These are phyloP conservation scores for Fallopia convolvulus DNA, from an alignment of 148 eudicot genomes.

Conservation along the genomic window DNA sequence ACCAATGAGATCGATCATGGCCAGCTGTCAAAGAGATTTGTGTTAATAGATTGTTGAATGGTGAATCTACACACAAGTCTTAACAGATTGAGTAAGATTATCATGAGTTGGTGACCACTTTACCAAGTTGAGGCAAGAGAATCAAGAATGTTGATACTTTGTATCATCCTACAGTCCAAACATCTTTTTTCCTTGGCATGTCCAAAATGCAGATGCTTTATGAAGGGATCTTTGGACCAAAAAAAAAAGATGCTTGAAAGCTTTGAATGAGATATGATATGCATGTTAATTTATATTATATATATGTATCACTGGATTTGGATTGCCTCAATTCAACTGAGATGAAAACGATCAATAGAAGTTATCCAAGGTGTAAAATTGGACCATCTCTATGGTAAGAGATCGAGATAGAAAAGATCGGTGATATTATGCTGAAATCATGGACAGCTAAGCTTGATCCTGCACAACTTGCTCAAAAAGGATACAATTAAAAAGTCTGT, in stretches of 20 bases:
- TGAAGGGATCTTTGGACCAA: neutral
- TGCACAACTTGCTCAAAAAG: neutral
- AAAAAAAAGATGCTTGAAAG: neutral
- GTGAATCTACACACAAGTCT: neutral
- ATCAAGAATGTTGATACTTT: neutral
- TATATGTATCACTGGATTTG: neutral
- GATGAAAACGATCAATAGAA: neutral
- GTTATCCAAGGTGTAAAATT: no score
- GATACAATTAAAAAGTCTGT: neutral
- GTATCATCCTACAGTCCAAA: neutral
- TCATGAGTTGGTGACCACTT: neutral
- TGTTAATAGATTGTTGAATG: neutral
- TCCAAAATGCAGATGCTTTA: neutral
- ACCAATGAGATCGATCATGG: neutral
- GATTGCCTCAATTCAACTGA: neutral
- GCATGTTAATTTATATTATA: neutral
- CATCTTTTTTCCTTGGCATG: conserved; percentile 1
- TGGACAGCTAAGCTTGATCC: neutral
- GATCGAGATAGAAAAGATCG: neutral
- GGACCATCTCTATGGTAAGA: no score
- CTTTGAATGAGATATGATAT: neutral
- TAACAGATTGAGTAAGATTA: neutral
- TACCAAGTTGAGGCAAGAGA: conserved; percentile 5
- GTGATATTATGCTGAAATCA: neutral
- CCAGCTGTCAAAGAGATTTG: neutral